These are phyloP conservation scores for Elaeagnus macrophylla DNA, from an alignment of 306 rosid genomes.

Conservation along the genomic window DNA sequence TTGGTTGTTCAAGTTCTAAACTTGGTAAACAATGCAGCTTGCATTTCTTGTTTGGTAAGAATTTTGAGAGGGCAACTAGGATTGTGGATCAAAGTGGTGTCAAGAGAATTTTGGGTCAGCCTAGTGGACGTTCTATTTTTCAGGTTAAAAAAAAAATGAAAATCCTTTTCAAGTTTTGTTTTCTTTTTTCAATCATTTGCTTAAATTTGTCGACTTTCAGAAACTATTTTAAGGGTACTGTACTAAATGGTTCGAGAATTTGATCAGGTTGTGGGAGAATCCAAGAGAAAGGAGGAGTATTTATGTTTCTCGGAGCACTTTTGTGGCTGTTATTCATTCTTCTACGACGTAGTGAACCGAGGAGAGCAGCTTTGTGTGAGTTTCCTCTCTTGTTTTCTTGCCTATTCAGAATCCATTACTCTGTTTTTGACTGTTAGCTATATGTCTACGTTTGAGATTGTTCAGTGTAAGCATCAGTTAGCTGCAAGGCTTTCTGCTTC, in stretches of 20 bases:
- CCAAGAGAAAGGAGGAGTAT: conserved; percentile 70
- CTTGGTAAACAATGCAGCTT: conserved; percentile 31
- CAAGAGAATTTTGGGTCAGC: conserved; percentile 55
- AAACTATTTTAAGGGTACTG: background rate
- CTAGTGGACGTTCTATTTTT: conserved; percentile 68
- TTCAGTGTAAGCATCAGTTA: conserved; percentile 80
- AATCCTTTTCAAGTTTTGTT: too few species aligned
- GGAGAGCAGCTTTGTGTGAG: conserved; percentile 89
- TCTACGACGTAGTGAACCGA: conserved; percentile 71
- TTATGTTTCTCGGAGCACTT: conserved; percentile 66
- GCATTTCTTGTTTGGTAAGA: conserved; percentile 85
- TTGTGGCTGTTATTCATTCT: conserved; percentile 85
- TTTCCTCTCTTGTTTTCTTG: conserved; percentile 6
- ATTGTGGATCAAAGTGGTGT: conserved; percentile 84
- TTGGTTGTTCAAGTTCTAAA: background rate
- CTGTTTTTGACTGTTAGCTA: too few species aligned
- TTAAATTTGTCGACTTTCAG: background rate
- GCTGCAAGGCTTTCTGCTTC: conserved; percentile 84
- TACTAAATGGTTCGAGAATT: background rate
- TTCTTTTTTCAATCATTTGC: background rate
- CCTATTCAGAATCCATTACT: background rate
- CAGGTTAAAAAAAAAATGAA: conserved; percentile 35
- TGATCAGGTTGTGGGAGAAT: conserved; percentile 70
- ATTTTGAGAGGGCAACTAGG: conserved; percentile 79
- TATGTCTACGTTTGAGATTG: background rate